A percentile compares a stretch with the other conserved stretches of the same genome.
phyloP scores from a whole-genome alignment of 805 yeast species.

The Candida awuae region DNA sequence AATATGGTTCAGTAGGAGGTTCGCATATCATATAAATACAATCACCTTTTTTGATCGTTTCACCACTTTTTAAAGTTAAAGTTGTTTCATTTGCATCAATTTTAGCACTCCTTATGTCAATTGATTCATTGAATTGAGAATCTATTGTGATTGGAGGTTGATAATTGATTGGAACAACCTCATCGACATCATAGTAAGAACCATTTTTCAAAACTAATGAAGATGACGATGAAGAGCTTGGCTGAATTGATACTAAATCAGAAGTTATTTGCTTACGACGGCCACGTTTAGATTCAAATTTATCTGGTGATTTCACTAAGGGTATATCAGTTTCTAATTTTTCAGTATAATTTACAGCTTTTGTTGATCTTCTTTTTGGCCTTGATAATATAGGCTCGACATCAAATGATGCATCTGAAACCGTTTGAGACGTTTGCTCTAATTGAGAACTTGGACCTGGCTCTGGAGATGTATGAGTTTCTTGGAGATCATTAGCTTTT shows the following conservation, averaged over 20 bases:
- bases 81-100: slow-evolving; percentile 29
- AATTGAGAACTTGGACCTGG: no score
- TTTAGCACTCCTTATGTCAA: slow-evolving; percentile 36
- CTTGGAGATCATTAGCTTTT: no score
- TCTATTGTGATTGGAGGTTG: slow-evolving; percentile 34
- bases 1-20: slow-evolving; percentile 92
- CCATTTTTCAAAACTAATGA: slow-evolving; percentile 2
- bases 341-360: slow-evolving; percentile 29
- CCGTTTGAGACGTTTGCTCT: no score
- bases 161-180: slow-evolving; percentile 40
- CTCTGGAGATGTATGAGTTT: no score
- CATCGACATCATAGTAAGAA: slow-evolving; percentile 23
- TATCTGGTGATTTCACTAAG: background rate
- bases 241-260: no score
- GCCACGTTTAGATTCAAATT: background rate
- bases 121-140: slow-evolving; percentile 36
- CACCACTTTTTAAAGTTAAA: slow-evolving; percentile 33
- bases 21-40: slow-evolving; percentile 78
- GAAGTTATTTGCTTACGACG: no score
- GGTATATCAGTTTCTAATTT: slow-evolving; percentile 24
- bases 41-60: slow-evolving; percentile 45
- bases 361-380: slow-evolving; percentile 28
- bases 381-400: slow-evolving; percentile 9
- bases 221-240: slow-evolving; percentile 5
- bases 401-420: background rate